Evolutionary conservation across 2,329 filamentous ascomycete genomes (phyloP).

Genomic region (Alternaria novae-zelandiae): DNA sequence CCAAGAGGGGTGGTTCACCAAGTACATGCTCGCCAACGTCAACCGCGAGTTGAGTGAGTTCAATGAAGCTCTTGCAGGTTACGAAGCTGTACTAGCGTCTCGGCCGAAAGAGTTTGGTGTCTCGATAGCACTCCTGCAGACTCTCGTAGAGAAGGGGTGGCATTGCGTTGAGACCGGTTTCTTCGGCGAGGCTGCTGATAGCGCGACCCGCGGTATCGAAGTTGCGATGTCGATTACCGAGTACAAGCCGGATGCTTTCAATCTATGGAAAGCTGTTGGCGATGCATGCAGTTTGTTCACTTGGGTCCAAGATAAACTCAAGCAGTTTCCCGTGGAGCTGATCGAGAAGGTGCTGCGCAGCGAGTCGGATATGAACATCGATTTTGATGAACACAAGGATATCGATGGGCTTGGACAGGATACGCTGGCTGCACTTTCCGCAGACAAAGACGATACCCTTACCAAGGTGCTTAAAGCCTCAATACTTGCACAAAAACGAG

Average conservation of each 20-base stretch:
- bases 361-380: conserved; percentile 56
- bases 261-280: conserved; percentile 91
- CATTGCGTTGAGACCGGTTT: conserved; percentile 80
- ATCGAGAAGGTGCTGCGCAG: conserved; percentile 65
- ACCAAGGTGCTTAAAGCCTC: conserved; percentile 70
- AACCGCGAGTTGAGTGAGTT: conserved; percentile 91
- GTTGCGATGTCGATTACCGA: conserved; percentile 69
- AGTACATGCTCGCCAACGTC: conserved; percentile 96
- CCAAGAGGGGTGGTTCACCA: conserved; percentile 91
- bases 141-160: conserved; percentile 81
- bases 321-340: conserved; percentile 65
- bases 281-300: conserved; percentile 89
- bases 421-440: conserved; percentile 34
- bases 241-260: conserved; percentile 76
- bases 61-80: conserved; percentile 79
- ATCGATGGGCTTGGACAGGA: conserved; percentile 68
- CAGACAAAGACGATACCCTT: conserved; percentile 42
- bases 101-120: conserved; percentile 83
- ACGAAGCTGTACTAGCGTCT: conserved; percentile 72
- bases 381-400: conserved; percentile 67
- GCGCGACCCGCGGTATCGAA: conserved; percentile 71
- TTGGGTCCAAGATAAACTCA: conserved; percentile 71
- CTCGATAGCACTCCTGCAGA: conserved; percentile 84
- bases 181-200: conserved; percentile 80
- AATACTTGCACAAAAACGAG: conserved; percentile 86